Percentiles rank a stretch among this genome's conserved stretches.
phyloP scores from a whole-genome alignment of 1,284 basidiomycete genomes.

The Trichosporon inkin region DNA sequence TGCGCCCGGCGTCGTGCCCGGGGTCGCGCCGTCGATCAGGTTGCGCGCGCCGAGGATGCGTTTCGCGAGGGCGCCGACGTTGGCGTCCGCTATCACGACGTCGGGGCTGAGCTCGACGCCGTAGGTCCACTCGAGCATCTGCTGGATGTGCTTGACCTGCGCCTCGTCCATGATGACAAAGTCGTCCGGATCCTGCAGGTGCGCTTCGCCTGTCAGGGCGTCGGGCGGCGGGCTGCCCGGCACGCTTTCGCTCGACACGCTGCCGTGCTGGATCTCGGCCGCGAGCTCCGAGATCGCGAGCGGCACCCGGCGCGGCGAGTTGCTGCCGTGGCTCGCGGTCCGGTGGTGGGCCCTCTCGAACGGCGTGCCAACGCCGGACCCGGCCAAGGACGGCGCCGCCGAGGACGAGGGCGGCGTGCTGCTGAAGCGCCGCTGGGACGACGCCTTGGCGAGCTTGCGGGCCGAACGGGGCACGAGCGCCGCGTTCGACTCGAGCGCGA shows the following conservation, averaged over 20 bases:
- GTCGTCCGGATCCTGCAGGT: constrained; percentile 69
- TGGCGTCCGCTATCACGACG: constrained; percentile 89
- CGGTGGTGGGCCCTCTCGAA: too few relatives aligned
- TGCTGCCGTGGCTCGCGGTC: too few relatives aligned
- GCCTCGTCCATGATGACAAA: constrained; percentile 87
- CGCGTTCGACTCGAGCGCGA: constrained; percentile 81
- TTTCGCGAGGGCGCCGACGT: constrained; percentile 73
- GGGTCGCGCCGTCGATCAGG: constrained; percentile 22
- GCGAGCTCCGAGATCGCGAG: constrained; percentile 11
- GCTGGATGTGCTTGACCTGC: constrained; percentile 82
- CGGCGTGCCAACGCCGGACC: not conserved
- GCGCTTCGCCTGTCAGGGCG: constrained; percentile 24
- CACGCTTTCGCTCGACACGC: not conserved
- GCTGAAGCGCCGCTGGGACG: not conserved
- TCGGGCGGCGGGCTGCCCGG: constrained; percentile 13
- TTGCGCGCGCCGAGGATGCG: constrained; percentile 77
- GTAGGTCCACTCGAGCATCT: constrained; percentile 72
- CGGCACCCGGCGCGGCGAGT: not conserved
- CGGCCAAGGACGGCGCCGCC: not conserved
- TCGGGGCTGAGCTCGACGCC: constrained; percentile 82
- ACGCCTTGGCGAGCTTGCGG: constrained; percentile 10
- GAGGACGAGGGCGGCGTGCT: not conserved
- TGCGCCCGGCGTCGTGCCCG: not conserved
- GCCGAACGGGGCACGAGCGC: constrained; percentile 69
- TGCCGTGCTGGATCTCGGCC: constrained; percentile 10